Conservation (phyloP, 2,329 filamentous ascomycete species). For the Colletotrichum sidae region DNA sequence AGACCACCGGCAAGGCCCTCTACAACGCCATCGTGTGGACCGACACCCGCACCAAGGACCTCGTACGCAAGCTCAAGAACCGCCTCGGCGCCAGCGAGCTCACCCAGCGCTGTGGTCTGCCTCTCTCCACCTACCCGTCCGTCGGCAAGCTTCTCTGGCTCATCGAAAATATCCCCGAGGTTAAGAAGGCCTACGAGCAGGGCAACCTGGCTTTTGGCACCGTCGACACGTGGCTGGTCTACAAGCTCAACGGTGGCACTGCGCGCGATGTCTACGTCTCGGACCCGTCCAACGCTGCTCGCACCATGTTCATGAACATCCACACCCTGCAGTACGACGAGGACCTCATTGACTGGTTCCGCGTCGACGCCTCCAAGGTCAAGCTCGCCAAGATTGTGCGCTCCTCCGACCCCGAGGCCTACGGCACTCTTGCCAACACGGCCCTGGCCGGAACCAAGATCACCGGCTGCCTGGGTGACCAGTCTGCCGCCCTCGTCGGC, state of each 20-base stretch:
- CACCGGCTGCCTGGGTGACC: constrained; percentile 83
- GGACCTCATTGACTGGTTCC: constrained; percentile 79
- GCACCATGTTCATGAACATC: constrained; percentile 90
- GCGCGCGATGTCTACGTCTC: constrained; percentile 77
- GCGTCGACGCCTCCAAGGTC: constrained; percentile 76
- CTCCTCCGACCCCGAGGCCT: constrained; percentile 76
- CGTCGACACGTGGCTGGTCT: constrained; percentile 84
- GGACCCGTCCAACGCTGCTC: constrained; percentile 84
- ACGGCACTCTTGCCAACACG: constrained; percentile 72
- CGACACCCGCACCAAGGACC: constrained; percentile 78
- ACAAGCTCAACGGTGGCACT: constrained; percentile 79
- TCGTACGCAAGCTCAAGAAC: constrained; percentile 79
- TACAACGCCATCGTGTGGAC: constrained; percentile 89
- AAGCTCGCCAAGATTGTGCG: constrained; percentile 81
- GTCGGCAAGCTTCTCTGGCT: constrained; percentile 84
- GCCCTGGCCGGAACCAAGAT: constrained; percentile 75
- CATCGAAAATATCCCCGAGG: constrained; percentile 73
- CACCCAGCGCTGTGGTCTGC: constrained; percentile 76
- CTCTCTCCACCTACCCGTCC: constrained; percentile 85
- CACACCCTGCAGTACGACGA: constrained; percentile 81
- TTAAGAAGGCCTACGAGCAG: constrained; percentile 77
- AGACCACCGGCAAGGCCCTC: constrained; percentile 78
- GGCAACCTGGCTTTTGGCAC: constrained; percentile 82
- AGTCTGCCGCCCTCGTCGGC: constrained; percentile 83
- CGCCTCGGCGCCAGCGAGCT: constrained; percentile 75